These are phyloP conservation scores for Cantharellus anzutake DNA, from an alignment of 768 basidiomycete genomes.

Conservation along the genomic window DNA sequence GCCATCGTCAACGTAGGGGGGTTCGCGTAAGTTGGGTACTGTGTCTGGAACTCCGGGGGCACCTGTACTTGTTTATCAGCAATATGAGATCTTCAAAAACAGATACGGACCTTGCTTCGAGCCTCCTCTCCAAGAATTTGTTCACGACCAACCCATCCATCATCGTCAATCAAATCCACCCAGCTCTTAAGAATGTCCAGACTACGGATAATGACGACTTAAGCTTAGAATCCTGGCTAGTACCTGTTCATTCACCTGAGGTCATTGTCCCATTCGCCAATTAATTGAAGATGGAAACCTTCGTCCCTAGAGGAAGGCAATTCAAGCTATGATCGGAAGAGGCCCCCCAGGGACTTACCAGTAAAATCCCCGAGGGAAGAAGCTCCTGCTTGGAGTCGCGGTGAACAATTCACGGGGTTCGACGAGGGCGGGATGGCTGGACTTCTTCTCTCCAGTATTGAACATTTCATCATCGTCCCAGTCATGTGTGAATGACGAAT, in stretches of 20 bases:
- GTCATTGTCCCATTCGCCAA: conserved; percentile 86
- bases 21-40: conserved; percentile 88
- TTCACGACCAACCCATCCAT: conserved; percentile 92
- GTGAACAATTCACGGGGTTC: conserved; percentile 65
- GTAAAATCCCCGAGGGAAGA: conserved; percentile 96
- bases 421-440: conserved; percentile 32
- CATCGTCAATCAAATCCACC: conserved; percentile 78
- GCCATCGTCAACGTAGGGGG: conserved; percentile 92
- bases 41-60: conserved; percentile 75
- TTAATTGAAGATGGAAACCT: conserved; percentile 84
- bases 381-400: conserved; percentile 87
- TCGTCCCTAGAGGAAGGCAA: conserved; percentile 50
- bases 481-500: conserved; percentile 69
- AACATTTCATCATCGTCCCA: conserved; percentile 65
- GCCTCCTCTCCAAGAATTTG: conserved; percentile 96
- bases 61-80: conserved; percentile 29
- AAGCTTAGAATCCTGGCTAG: neutral
- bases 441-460: conserved; percentile 21
- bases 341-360: conserved; percentile 33
- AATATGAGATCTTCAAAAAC: neutral
- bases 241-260: conserved; percentile 30
- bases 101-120: conserved; percentile 52
- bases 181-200: conserved; percentile 80
- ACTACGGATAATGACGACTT: conserved; percentile 20
- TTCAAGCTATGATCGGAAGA: neutral